These are phyloP conservation scores for Cladosporium sp. DNA, from an alignment of 2,329 filamentous ascomycete species.

Conservation along the genomic window DNA sequence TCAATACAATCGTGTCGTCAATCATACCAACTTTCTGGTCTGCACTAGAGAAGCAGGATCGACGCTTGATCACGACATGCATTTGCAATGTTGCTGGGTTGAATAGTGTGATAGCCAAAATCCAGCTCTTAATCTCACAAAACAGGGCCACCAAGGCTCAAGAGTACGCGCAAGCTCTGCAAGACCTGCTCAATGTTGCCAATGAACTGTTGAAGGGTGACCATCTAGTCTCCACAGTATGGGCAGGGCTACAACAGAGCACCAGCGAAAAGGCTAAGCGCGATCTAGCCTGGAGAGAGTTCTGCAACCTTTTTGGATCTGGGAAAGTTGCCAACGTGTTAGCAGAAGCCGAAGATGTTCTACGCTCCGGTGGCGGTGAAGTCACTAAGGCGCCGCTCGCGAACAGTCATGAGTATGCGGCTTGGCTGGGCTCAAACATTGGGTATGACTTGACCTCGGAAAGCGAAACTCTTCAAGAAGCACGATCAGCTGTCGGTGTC, in stretches of 20 bases:
- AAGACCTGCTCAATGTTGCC: conserved; percentile 42
- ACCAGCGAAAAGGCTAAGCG: conserved; percentile 42
- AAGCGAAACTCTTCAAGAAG: conserved; percentile 36
- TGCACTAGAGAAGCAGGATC: conserved; percentile 44
- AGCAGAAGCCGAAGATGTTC: conserved; percentile 55
- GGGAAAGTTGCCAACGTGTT: conserved; percentile 56
- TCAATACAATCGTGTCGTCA: conserved; percentile 68
- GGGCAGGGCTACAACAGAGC: conserved; percentile 40
- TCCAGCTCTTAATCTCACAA: not conserved
- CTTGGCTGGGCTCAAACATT: conserved; percentile 69
- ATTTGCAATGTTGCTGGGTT: conserved; percentile 72
- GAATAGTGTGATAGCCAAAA: conserved; percentile 59
- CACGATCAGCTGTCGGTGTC: not conserved
- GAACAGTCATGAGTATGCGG: conserved; percentile 60
- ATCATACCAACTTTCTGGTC: conserved; percentile 82
- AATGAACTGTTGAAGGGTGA: conserved; percentile 41
- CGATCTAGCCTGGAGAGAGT: conserved; percentile 60
- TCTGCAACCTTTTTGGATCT: conserved; percentile 54
- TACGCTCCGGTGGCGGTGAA: conserved; percentile 40
- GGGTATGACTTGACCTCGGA: conserved; percentile 55
- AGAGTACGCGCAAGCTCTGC: conserved; percentile 12
- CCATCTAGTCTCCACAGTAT: conserved; percentile 41
- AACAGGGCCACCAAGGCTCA: not conserved
- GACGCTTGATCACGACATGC: conserved; percentile 56
- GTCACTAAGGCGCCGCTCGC: conserved; percentile 59